Evolutionary conservation across 1,139 yeast genomes (phyloP), one percentile per base, ranked within the genome.

Genomic region (Blastobotrys petasosporus): DNA sequence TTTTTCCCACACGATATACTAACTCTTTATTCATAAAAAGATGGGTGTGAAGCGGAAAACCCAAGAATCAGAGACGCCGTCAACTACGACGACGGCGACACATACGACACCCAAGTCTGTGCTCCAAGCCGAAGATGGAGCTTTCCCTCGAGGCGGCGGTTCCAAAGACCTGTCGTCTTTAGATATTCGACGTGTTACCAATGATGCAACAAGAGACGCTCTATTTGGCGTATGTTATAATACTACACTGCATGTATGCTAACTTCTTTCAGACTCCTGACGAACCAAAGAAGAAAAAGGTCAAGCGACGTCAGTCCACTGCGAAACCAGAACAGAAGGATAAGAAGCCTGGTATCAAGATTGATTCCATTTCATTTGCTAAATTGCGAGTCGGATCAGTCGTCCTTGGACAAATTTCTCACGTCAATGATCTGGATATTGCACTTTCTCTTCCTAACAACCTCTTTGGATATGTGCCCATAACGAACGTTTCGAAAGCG

Each of bases 141-240:
- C 34, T 16, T 34, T 43, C 37, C 98, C 98, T 42, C 82, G 99
- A 78, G 98, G 98, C 58, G 98, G 97, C 57, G 71, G 70, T 4
- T 63, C 66, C 17, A 79, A 85, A 9, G 86, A 81, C 13, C 75
- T 90, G 63, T 79, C 95, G 2, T 90, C 98, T 4, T 69, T 92
- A 55, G 99, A 92, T 67, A 80, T 87, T 56, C 88, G 88, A 64
- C 94, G 88, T 62, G 94, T 90, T 46, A 82, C 95, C 35, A 88
- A 87, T 61, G 95, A 92, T 64, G 98, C 94, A 38, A 81, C 90
- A 30, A 77, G 77, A 56, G 98, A 92, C 69, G 94, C 85, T 25
- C 70, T 86, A 46, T 85, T 85, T 56, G 90, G 79, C 57, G 66
- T 71, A 40, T 57, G 73, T 20, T 20, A 4, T 17, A 65, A 16